Evolutionary conservation across 2,329 filamentous ascomycete species (phyloP).

Genomic region (Thyridium curvatum): DNA sequence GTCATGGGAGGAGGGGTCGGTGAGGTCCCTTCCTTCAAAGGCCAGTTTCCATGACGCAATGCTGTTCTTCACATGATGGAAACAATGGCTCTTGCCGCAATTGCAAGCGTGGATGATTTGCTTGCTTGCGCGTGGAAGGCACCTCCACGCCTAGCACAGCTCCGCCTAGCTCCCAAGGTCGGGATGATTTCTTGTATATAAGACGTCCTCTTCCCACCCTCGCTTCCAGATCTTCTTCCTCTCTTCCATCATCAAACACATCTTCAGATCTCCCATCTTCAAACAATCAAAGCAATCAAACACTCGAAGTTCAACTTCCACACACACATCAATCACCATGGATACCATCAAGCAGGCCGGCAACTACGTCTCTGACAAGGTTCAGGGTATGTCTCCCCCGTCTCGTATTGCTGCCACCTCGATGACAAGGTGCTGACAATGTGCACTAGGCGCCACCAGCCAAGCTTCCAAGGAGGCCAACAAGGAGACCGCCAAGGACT

Average conservation of each 20-base stretch:
- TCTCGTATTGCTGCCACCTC: background rate
- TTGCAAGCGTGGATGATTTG: no score
- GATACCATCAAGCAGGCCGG: slow-evolving; percentile 42
- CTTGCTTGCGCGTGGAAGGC: background rate
- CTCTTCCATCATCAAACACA: slow-evolving; percentile 7
- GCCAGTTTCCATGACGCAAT: slow-evolving; percentile 1
- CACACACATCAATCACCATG: slow-evolving; percentile 22
- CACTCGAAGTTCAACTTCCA: slow-evolving; percentile 4
- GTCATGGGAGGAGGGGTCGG: no score
- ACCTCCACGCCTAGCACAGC: background rate
- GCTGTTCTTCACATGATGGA: background rate
- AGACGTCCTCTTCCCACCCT: slow-evolving; percentile 1
- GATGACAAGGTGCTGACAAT: background rate
- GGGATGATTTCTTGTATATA: slow-evolving; percentile 1
- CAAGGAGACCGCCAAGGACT: slow-evolving; percentile 52
- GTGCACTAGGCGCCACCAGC: slow-evolving; percentile 25
- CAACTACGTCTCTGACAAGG: slow-evolving; percentile 54
- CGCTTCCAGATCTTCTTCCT: background rate
- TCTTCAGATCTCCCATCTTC: slow-evolving; percentile 1
- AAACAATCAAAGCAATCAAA: slow-evolving; percentile 9
- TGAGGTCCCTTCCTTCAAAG: no score
- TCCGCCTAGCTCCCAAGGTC: background rate
- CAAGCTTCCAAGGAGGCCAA: slow-evolving; percentile 51
- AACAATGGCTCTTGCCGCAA: no score
- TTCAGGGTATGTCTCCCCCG: slow-evolving; percentile 30